Evolutionary conservation across 768 basidiomycete genomes (phyloP).

Genomic region (Mycena rebaudengoi): DNA sequence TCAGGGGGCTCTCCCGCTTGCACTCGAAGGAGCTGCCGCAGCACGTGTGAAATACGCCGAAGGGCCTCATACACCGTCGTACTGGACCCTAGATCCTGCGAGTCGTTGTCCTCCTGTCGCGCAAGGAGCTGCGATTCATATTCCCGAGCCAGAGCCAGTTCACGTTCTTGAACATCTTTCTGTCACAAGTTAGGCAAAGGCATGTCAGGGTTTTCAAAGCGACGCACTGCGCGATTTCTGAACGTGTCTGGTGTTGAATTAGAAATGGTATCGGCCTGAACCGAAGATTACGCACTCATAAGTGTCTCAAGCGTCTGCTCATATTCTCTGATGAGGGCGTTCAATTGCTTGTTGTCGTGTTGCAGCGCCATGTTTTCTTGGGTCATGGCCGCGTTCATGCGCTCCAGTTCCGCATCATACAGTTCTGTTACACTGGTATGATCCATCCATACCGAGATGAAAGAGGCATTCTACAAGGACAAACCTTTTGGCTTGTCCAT

Average conservation of each 20-base stretch:
- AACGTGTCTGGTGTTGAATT: slow-evolving; percentile 58
- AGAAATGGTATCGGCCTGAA: background rate
- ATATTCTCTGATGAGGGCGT: slow-evolving; percentile 91
- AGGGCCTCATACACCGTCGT: slow-evolving; percentile 75
- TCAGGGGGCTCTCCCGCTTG: slow-evolving; percentile 71
- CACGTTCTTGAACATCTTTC: slow-evolving; percentile 94
- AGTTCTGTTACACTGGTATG: slow-evolving; percentile 63
- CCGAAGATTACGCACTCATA: slow-evolving; percentile 67
- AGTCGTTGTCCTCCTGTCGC: slow-evolving; percentile 73
- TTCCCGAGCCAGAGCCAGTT: slow-evolving; percentile 87
- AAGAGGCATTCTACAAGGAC: slow-evolving; percentile 1
- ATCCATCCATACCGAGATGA: slow-evolving; percentile 21
- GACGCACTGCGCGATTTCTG: slow-evolving; percentile 86
- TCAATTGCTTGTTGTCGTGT: slow-evolving; percentile 96
- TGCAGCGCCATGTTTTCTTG: slow-evolving; percentile 86
- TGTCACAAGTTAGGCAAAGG: slow-evolving; percentile 40
- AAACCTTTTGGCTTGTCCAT: slow-evolving; percentile 86
- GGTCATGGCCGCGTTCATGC: slow-evolving; percentile 81
- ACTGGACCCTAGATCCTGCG: slow-evolving; percentile 64
- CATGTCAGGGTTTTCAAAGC: slow-evolving; percentile 9
- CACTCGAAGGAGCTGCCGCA: slow-evolving; percentile 75
- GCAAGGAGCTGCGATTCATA: slow-evolving; percentile 88
- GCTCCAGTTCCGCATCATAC: slow-evolving; percentile 89
- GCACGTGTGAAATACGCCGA: slow-evolving; percentile 69
- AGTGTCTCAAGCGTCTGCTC: slow-evolving; percentile 95